Percentiles rank a stretch among this genome's conserved stretches.
phyloP scores from a whole-genome alignment of 2,329 filamentous ascomycete genomes.

The Ceratocystiopsis sp. region DNA sequence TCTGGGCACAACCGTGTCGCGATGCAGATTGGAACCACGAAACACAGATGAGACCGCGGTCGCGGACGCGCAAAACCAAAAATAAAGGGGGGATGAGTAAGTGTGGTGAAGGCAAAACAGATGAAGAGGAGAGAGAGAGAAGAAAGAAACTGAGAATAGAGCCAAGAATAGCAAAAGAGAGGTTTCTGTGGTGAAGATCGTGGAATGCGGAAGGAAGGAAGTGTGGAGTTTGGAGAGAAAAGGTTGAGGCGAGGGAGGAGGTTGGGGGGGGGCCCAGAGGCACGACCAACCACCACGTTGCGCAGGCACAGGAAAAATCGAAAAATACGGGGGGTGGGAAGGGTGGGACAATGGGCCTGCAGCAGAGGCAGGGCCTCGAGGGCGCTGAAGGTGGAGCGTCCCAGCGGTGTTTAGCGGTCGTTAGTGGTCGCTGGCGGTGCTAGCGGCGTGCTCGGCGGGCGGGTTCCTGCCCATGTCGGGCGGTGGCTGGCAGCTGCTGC shows the following conservation, averaged over 20 bases:
- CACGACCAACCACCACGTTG: constrained; percentile 5
- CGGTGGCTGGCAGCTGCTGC: no score
- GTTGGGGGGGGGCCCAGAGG: constrained; percentile 4
- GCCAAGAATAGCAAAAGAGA: neutral
- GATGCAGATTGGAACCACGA: no score
- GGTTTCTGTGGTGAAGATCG: constrained; percentile 1
- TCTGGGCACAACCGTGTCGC: no score
- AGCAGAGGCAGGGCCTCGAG: no score
- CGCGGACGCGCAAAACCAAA: neutral
- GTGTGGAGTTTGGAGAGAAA: neutral
- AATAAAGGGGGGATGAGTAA: neutral
- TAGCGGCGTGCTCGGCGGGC: no score
- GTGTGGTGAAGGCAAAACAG: neutral
- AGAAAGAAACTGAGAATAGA: neutral
- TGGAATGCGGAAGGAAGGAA: constrained; percentile 2
- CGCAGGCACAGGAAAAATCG: constrained; percentile 1
- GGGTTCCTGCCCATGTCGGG: no score
- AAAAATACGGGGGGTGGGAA: neutral
- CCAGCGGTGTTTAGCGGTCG: no score
- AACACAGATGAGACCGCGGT: neutral
- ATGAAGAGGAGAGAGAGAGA: neutral
- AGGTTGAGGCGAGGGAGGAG: constrained; percentile 4
- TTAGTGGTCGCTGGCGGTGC: no score
- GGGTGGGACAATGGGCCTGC: neutral
- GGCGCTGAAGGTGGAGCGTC: no score